Evolutionary conservation across 2,329 filamentous ascomycete species (phyloP), one percentile per base, ranked within the genome.

Genomic region (Teratosphaeriaceae sp.): DNA sequence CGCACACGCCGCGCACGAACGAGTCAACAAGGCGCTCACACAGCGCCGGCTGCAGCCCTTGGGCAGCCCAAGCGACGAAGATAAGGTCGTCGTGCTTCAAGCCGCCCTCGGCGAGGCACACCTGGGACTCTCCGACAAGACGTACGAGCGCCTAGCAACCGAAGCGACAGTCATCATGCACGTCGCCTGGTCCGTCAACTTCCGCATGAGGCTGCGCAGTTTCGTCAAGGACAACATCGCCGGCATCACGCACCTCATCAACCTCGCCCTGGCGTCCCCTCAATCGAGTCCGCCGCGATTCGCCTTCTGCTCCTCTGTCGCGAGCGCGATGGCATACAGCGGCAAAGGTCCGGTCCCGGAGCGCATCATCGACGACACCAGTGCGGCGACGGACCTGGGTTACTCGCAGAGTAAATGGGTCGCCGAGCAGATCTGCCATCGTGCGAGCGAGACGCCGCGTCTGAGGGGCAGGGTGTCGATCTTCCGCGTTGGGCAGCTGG

Each of bases 181-280:
- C 56, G 68, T 79, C 6, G 79, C 79, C 16, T 83, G 80, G 80
- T 69, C 74, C 2, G 80, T 83, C 15, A 82, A 83, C 59, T 83
- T 83, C 64, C 73, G 71, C 20, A 65, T 79, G 41, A 69, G 71
- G 3, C 64, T 83, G 1, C 62, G 61, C 29, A 76, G 71, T 46
- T 83, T 82, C 51, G 69, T 70, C 37, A 66, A 67, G 29, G 71
- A 76, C 47, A 72, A 73, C 49, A 71, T 81, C 23, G 61, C 65
- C 3, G 65, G 71, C 2, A 60, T 76, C 9, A 61, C 60, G 8
- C 70, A 78, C 47, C 60, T 80, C 1, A 57, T 79, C 26, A 58
- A 66, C 36, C 60, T 78, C 6, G 65, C 69, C 1, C 54, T 69
- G 1, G 58, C 53, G 16, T 60, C 52, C 11, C 49, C 55, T 1